Evolutionary conservation across 2,329 filamentous ascomycete species (phyloP), one percentile per base, ranked within the genome.

Genomic region (Cercospora zeae-maydis): DNA sequence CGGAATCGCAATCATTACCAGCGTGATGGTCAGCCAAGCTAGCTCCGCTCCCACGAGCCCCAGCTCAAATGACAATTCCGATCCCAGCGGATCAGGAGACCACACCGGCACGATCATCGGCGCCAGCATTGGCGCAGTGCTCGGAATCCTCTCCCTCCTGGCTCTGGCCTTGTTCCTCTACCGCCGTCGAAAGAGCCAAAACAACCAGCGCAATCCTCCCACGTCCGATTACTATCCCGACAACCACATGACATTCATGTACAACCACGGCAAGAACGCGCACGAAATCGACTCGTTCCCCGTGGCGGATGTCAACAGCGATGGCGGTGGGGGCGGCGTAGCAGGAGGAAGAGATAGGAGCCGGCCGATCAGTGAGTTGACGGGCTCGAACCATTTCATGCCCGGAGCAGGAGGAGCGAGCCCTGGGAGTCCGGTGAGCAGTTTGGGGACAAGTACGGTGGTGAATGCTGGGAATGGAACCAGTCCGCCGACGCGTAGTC

Each of bases 161-260:
- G 10, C 51, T 8, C 13, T 31, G 14, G 19, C 51, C 6, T 64
- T 53, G 52, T 11, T 66, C 42, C 31, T 64, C 54, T 66, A 52
- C 53, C 59, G 56, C 33, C 63, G 45, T 10, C 60, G 36, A 27
- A 42, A 61, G 27, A 58, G 47, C 2, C 16, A 24, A 31, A 47
- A 55, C 31, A 30, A 30, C n/a, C 49, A 56, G 10, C 51, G 52
- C 19, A 36, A 59, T 3, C 62, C 58, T n/a, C 61, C 64, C 6
- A 57, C 59, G 5, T 63, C 64, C 36, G 57, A 63, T 39, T 53
- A 52, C 11, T 34, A 58, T 8, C 52, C 51, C 3, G 45, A 39
- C 33, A 30, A 55, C 39, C 54, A 61, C 30, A 59, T 64, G 56
- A 45, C 58, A 11, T 56, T 59, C 56, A 66, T 66, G 64, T 66